A percentile compares a stretch with the other conserved stretches of the same genome.
These are phyloP conservation scores for Porcisia deanei DNA, from an alignment of 208 protist species.

Conservation along the genomic window DNA sequence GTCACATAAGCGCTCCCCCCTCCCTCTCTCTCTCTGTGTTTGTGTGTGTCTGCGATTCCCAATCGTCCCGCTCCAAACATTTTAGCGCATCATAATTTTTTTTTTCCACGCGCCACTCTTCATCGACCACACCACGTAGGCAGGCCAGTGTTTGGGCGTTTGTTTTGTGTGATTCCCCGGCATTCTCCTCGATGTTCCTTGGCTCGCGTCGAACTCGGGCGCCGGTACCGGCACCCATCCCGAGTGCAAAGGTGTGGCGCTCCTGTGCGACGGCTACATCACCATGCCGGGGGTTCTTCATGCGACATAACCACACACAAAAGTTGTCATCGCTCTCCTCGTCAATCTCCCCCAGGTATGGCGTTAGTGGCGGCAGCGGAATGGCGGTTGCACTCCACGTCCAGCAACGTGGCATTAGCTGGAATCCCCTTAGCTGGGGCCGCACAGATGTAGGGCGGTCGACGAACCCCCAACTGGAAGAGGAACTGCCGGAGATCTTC, in stretches of 20 bases:
- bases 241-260: neutral
- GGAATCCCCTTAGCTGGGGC: constrained; percentile 65
- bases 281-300: neutral
- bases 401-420: constrained; percentile 56
- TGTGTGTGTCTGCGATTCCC: neutral
- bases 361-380: neutral
- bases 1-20: no score
- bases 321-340: constrained; percentile 1
- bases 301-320: neutral
- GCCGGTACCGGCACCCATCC: neutral
- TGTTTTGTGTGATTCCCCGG: neutral
- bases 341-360: neutral
- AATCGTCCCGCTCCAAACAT: no score
- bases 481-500: constrained; percentile 88
- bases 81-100: neutral
- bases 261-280: neutral
- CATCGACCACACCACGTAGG: neutral
- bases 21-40: neutral
- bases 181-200: constrained; percentile 12
- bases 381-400: constrained; percentile 8
- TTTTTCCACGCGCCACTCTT: neutral
- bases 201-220: neutral
- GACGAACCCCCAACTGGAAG: constrained; percentile 53
- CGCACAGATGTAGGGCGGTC: constrained; percentile 33
- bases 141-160: neutral